Percentiles rank a stretch among this genome's conserved stretches.
These are phyloP conservation scores for Fusarium tanahbumbuense DNA, from an alignment of 2,329 filamentous ascomycete genomes.

Conservation along the genomic window DNA sequence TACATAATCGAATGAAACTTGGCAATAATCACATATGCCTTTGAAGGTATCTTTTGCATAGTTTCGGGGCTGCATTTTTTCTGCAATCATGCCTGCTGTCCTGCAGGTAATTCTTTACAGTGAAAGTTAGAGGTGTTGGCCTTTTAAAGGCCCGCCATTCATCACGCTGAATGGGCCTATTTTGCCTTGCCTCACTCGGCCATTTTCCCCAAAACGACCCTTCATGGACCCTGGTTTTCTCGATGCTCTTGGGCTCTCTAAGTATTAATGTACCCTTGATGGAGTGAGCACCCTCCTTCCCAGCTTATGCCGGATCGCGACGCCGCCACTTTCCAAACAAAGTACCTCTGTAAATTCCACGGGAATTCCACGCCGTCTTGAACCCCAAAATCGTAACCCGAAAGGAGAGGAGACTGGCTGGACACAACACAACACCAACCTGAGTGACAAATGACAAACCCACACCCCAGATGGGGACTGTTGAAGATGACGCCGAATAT, in stretches of 20 bases:
- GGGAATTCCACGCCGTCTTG: conserved; percentile 35
- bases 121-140: not conserved
- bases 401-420: conserved; percentile 4
- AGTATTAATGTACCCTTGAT: not conserved
- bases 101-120: not conserved
- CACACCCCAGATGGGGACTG: conserved; percentile 27
- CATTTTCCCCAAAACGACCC: conserved; percentile 22
- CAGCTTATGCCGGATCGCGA: conserved; percentile 17
- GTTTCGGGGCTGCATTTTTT: not conserved
- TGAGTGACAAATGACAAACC: conserved; percentile 29
- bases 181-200: conserved; percentile 21
- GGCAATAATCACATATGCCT: not conserved
- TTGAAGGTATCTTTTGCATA: not conserved
- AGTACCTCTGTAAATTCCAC: conserved; percentile 21
- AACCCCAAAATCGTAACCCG: conserved; percentile 36
- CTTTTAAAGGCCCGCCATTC: not conserved
- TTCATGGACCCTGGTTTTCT: conserved; percentile 34
- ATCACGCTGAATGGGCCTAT: not conserved
- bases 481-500: conserved; percentile 34
- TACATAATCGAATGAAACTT: conserved; percentile 9
- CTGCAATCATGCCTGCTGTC: not conserved
- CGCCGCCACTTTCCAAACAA: conserved; percentile 28
- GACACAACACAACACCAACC: conserved; percentile 5
- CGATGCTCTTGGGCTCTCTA: not conserved
- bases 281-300: conserved; percentile 5